These are phyloP conservation scores for Rhodamnia argentea DNA, from an alignment of 345 rosid species.

Conservation along the genomic window DNA sequence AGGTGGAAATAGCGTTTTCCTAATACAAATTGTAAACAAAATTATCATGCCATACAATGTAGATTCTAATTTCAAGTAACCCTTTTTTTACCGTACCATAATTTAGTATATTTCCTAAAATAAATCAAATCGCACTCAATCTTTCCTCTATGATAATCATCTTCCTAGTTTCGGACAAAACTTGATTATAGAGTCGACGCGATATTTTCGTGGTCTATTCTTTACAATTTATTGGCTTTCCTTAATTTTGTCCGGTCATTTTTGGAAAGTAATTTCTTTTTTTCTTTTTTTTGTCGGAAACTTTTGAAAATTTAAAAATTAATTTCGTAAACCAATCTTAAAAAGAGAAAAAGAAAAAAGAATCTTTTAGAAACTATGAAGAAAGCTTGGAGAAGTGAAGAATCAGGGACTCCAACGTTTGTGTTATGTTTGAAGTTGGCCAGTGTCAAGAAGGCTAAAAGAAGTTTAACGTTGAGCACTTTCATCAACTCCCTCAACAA, in stretches of 20 bases:
- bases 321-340: neutral
- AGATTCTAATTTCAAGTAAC: neutral
- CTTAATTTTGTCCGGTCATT: neutral
- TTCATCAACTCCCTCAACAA: neutral
- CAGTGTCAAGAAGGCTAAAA: neutral
- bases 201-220: neutral
- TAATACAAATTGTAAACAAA: neutral
- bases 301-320: too few species aligned
- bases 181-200: neutral
- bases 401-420: neutral
- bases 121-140: neutral
- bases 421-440: neutral
- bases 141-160: neutral
- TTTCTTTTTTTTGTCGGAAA: too few species aligned
- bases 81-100: neutral
- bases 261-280: neutral
- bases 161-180: neutral
- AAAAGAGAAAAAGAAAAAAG: neutral
- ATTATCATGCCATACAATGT: neutral
- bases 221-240: too few species aligned
- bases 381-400: neutral
- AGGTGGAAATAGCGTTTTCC: too few species aligned
- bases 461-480: neutral
- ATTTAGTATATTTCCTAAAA: neutral
- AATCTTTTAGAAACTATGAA: neutral